Conservation (phyloP, 345 rosid genomes). For the Arabidopsis arenosa region DNA sequence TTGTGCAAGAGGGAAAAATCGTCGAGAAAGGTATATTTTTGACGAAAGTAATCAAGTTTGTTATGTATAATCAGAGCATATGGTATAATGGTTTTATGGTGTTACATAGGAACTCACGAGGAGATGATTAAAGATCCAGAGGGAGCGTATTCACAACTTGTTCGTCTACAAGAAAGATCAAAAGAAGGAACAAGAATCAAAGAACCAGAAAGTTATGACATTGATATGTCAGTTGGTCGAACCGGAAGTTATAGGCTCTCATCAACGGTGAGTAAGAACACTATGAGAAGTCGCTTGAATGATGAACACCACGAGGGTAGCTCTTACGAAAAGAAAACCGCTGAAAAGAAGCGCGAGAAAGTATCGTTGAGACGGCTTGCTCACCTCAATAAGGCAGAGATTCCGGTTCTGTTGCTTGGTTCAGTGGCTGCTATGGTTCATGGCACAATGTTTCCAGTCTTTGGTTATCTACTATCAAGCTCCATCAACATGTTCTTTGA, state of each 20-base stretch:
- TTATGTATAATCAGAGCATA: background rate
- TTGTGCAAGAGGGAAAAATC: constrained; percentile 57
- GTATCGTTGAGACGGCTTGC: constrained; percentile 18
- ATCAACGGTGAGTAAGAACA: background rate
- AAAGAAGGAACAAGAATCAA: background rate
- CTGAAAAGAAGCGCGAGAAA: background rate
- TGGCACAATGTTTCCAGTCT: constrained; percentile 63
- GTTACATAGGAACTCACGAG: constrained; percentile 28
- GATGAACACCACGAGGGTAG: background rate
- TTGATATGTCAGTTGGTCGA: background rate
- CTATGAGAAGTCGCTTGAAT: background rate
- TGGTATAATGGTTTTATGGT: background rate
- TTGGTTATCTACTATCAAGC: constrained; percentile 64
- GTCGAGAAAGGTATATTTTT: constrained; percentile 40
- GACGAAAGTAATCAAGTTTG: background rate
- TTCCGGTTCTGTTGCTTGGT: constrained; percentile 54
- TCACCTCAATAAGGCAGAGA: constrained; percentile 23
- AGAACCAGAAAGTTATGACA: background rate
- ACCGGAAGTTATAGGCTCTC: background rate
- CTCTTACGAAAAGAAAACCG: background rate
- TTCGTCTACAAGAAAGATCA: constrained; percentile 28
- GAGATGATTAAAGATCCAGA: constrained; percentile 26
- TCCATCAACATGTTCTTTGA: constrained; percentile 64
- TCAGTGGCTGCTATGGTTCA: constrained; percentile 59
- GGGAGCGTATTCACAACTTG: background rate